Conservation (phyloP, 225 moss, liverwort and hornwort species). For the Thuidium tamariscinum region DNA sequence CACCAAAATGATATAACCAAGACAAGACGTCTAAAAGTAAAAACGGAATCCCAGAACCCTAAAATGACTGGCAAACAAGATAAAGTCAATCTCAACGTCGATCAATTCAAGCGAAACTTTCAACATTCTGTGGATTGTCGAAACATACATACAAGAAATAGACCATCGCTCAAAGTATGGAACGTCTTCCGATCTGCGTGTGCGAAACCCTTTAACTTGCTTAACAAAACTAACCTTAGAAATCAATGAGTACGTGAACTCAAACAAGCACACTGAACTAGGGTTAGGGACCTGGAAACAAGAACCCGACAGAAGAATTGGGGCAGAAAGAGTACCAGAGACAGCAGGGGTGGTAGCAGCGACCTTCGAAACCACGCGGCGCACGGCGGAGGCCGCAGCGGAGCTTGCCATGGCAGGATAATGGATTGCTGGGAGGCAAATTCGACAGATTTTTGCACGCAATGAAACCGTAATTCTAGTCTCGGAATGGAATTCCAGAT, state of each 20-base stretch:
- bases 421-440: neutral
- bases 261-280: neutral
- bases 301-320: neutral
- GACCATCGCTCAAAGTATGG: neutral
- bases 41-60: neutral
- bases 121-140: neutral
- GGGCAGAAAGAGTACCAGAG: neutral
- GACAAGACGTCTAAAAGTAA: neutral
- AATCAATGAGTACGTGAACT: neutral
- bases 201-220: too few species aligned
- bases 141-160: neutral
- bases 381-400: neutral
- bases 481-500: neutral
- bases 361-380: conserved; percentile 2
- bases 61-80: neutral
- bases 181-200: neutral
- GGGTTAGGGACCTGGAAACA: neutral
- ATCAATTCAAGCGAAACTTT: neutral
- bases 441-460: neutral
- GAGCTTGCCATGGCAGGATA: conserved; percentile 6
- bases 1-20: neutral
- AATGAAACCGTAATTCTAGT: neutral
- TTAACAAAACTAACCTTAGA: neutral
- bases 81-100: neutral
- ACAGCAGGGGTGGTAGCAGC: neutral